phyloP scores from a whole-genome alignment of 148 eudicot genomes.

The Rhododendron williamsianum region DNA sequence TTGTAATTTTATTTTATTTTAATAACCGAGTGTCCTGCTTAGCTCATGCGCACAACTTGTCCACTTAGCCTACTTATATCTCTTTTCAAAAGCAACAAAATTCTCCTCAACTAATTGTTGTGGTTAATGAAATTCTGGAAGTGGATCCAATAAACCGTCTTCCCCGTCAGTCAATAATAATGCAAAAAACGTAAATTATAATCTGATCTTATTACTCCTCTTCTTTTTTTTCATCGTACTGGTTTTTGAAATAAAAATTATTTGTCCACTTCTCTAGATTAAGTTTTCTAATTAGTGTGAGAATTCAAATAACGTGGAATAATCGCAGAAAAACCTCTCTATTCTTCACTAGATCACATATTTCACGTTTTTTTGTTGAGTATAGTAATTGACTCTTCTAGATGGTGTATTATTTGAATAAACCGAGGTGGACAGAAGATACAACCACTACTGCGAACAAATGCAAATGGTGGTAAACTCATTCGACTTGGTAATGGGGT shows the following conservation, averaged over 20 bases:
- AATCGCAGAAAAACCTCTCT: not conserved
- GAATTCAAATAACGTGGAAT: too few species aligned
- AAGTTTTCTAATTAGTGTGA: too few species aligned
- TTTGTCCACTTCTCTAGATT: too few species aligned
- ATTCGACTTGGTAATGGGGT: constrained; percentile 82
- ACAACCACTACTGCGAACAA: constrained; percentile 84
- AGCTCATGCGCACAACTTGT: not conserved
- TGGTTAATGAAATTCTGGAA: not conserved
- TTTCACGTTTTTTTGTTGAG: not conserved
- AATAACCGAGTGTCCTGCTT: not conserved
- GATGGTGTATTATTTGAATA: not conserved
- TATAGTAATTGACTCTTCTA: not conserved
- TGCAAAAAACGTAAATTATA: not conserved
- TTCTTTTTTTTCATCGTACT: not conserved
- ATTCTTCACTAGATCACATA: not conserved
- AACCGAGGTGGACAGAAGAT: constrained; percentile 76
- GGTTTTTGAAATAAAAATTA: not conserved
- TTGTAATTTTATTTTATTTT: not conserved
- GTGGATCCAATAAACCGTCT: not conserved
- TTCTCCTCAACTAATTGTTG: not conserved
- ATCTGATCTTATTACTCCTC: not conserved
- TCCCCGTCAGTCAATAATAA: too few species aligned
- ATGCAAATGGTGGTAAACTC: constrained; percentile 98
- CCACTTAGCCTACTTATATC: not conserved
- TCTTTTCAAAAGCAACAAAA: not conserved